Evolutionary conservation across 192 early-diverging fungal genomes (phyloP).

Genomic region (Chytriomyces sp.): DNA sequence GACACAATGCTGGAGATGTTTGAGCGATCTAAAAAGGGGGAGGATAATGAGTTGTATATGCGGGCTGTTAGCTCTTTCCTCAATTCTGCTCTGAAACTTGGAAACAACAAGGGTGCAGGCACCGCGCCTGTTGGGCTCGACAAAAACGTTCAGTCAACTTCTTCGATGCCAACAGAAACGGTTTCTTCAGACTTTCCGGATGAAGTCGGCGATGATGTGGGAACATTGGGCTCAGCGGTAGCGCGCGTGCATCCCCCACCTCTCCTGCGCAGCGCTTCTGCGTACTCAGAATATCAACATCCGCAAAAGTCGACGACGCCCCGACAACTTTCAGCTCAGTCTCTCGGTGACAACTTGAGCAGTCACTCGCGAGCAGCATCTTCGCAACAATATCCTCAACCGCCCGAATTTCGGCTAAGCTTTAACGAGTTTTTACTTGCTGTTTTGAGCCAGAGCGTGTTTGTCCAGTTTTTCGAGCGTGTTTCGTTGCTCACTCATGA

Average conservation of each 20-base stretch:
- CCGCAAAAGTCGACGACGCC: not conserved
- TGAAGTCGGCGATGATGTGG: slow-evolving; percentile 3
- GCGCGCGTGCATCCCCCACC: not conserved
- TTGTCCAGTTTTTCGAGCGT: slow-evolving; percentile 65
- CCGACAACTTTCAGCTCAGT: slow-evolving; percentile 1
- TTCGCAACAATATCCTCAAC: not conserved
- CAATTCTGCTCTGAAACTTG: slow-evolving; percentile 61
- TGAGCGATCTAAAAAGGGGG: slow-evolving; percentile 36
- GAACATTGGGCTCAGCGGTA: not conserved
- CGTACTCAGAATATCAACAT: not conserved
- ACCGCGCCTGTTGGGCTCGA: not conserved
- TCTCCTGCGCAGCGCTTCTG: not conserved
- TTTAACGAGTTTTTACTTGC: slow-evolving; percentile 68
- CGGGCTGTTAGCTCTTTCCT: slow-evolving; percentile 62
- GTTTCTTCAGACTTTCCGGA: not conserved
- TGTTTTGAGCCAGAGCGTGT: slow-evolving; percentile 59
- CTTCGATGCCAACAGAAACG: not conserved
- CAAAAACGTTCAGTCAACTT: not conserved
- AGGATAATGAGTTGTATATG: slow-evolving; percentile 59
- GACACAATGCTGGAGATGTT: slow-evolving; percentile 64
- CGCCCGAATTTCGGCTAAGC: slow-evolving; percentile 44
- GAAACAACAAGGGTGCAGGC: slow-evolving; percentile 48
- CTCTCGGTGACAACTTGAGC: not conserved
- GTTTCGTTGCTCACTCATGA: not conserved
- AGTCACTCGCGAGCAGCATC: slow-evolving; percentile 11